Evolutionary conservation across 2,329 filamentous ascomycete genomes (phyloP), one percentile per base, ranked within the genome.

Genomic region (Sclerotinia spermophila): DNA sequence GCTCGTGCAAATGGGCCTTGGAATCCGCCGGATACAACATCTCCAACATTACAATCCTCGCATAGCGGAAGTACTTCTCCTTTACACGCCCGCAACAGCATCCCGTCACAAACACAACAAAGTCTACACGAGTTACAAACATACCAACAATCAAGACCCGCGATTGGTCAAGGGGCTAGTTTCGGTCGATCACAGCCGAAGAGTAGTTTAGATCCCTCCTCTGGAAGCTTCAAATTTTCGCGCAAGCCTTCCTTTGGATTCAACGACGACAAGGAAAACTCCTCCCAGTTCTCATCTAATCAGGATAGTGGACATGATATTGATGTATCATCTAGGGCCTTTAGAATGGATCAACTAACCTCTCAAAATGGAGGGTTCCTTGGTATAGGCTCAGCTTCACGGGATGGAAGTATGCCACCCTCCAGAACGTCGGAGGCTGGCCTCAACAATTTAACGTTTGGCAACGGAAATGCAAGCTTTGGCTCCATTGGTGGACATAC

Each of bases 1-100:
- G 81, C 80, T 67, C 82, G 83, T 60, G 81, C 83, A 67, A 84
- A 82, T 73, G 82, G 84, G 51, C 85, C 86, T 24, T 93, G 91
- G 91, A 86, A 85, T 73, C 81, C 81, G 10, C 76, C 83, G 35
- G 86, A 88, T 60, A 81, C 79, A 55, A 80, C 82, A 19, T 81
- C 82, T 11, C 81, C 82, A 53, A 79, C 81, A 2, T 78, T 84
- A 53, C 81, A 83, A 13, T 81, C 82, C 59, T 84, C 85, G 15
- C 79, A 80, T 65, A 80, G 79, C 48, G 84, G 84, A 70, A 87
- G 83, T 73, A 85, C 85, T 45, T 91, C 90, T 21, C 89, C 90
- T 4, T 84, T 85, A 58, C 83, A 86, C 70, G 83, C 83, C 45
- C 84, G 87, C 72, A 82, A 86, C 56, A 82, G 80, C 70, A 82